Base-by-base conservation (phyloP, 257 asterid genomes). In the Euphrasia confusa region DNA sequence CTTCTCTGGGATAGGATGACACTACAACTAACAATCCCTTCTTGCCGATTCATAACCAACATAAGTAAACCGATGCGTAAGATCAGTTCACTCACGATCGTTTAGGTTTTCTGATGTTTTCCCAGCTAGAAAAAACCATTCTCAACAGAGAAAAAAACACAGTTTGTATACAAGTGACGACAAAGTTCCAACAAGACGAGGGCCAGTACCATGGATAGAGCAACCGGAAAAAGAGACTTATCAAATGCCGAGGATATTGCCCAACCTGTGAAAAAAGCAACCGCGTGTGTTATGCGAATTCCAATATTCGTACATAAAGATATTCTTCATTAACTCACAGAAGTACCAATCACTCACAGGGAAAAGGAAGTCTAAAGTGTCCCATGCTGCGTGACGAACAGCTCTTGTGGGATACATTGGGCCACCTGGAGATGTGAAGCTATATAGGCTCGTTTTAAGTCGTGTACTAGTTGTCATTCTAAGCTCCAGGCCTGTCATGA, bases 321-420 rank as follows among this genome's bases (percentile, higher is more conserved):
- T 35, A 35, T 7, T 35, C 18, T 39, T 5, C 52, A 28, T 21
- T 3, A 30, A 56, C 72, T 48, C 2, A 49, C 64, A 60, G 27
- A 71, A 66, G 28, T 33, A 50, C 27, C 11, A 48, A 63, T 26
- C 11, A 76, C 97, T 84, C 78, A 93, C 99, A 26, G 97, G 99
- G 72, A 89, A 93, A 71, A 93, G 96, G 73, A 77, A 74, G 66
- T 93, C 88, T 58, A 93, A 78, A 32, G 97, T 79, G 7, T 89
- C 85, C 99, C 99, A 89, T 48, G 97, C 97, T 18, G 99, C 95
- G 75, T 89, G 99, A n/a, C 99, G 97, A 66, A 93, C 97, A 67
- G 83, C 91, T 85, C 99, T 78, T 45, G 99, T 93, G 63, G 99
- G 97, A 66, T 93, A 93, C 95, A 82, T 84, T 18, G 96, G 99